Base-by-base conservation (phyloP, 1,139 yeast genomes). In the Geotrichum carabidarum region DNA sequence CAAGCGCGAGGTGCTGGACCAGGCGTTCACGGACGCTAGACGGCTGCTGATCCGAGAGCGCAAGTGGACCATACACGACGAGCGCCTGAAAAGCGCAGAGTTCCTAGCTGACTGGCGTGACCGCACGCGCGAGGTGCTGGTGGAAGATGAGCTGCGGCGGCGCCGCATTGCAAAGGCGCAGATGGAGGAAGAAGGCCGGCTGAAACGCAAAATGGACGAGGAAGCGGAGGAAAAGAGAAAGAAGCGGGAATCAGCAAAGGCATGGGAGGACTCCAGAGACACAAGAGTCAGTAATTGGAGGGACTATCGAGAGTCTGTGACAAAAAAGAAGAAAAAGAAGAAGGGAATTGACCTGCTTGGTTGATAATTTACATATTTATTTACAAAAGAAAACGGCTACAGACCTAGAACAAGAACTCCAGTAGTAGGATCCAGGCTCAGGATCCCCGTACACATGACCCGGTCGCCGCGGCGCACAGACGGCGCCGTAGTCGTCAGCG, bases 221-320 rank as follows among this genome's bases (percentile, higher is more conserved):
- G 61, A 74, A 66, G 56, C 67, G 60, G 67, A 71, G 62, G 77
- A 77, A 59, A 64, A 75, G 52, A 71, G 74, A 49, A 60, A 68
- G 43, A 73, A 75, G 58, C 69, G 71, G 50, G 72, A 76, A 56
- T 60, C 73, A 58, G 79, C 78, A 45, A 68, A 74, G 54, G 73
- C 74, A 35, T 84, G 91, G 91, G 90, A 83, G 62, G 80, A 78
- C 53, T 76, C 76, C 15, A 60, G 89, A 53, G 89, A 82, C 52
- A 68, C 68, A 2, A 69, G 91, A 45, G 88, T 84, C 8, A 70
- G 71, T 18, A 80, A 74, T 63, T 84, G 91, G 91, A 70, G 89
- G 53, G 69, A 68, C 8, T 84, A 79, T 64, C 69, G 73, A 12
- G 68, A 73, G 75, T 58, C 46, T 14, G 48, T 37, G n/a, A 2